A percentile compares a stretch with the other conserved stretches of the same genome.
phyloP scores from a whole-genome alignment of 768 basidiomycete genomes.

The Amanita phalloides region DNA sequence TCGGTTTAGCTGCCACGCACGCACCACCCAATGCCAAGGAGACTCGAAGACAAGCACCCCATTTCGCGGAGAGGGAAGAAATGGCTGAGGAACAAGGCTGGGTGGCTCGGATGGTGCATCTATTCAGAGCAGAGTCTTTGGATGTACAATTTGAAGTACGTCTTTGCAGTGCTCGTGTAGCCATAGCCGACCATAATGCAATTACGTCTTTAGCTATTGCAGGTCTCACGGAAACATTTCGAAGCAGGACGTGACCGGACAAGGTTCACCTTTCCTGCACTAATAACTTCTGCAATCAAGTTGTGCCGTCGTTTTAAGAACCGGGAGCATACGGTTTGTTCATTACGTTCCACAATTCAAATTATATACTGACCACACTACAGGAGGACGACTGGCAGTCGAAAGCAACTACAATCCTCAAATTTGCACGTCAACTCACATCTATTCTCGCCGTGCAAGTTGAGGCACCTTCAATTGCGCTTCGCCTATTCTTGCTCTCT shows the following conservation, averaged over 20 bases:
- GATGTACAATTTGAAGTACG: constrained; percentile 84
- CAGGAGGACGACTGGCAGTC: constrained; percentile 83
- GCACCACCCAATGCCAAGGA: constrained; percentile 30
- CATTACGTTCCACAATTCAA: background rate
- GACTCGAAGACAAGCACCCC: constrained; percentile 45
- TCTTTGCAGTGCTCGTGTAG: constrained; percentile 2
- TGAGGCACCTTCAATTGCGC: constrained; percentile 84
- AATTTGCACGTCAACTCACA: constrained; percentile 88
- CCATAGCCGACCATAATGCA: background rate
- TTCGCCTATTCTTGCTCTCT: constrained; percentile 90
- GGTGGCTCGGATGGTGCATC: constrained; percentile 96
- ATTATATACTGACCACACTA: constrained; percentile 1
- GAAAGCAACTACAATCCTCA: constrained; percentile 82
- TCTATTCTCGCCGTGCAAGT: constrained; percentile 90
- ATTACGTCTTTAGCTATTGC: constrained; percentile 51
- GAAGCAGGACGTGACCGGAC: constrained; percentile 90
- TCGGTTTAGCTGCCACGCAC: constrained; percentile 15
- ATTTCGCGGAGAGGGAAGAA: constrained; percentile 71
- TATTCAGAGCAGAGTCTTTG: constrained; percentile 83
- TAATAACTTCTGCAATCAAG: constrained; percentile 90
- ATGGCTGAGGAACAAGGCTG: constrained; percentile 98
- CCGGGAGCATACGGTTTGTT: constrained; percentile 55
- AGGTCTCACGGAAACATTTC: constrained; percentile 85
- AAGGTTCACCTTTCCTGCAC: constrained; percentile 92
- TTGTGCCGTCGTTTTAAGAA: constrained; percentile 88